Base-by-base conservation (phyloP, 2,329 filamentous ascomycete genomes). In the Botrytis elliptica region DNA sequence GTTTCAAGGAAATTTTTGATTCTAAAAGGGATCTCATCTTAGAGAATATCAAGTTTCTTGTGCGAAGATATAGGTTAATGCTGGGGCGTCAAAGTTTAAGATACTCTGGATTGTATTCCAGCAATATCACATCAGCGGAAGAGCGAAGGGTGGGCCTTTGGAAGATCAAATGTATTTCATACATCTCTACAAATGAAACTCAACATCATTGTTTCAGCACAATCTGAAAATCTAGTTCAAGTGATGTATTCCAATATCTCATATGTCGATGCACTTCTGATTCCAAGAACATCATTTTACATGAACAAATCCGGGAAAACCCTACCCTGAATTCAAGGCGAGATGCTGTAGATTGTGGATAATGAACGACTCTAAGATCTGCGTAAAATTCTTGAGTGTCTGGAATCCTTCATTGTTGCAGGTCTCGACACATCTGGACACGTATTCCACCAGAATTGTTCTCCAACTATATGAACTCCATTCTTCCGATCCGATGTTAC, bases 291-390 rank as follows among this genome's bases (percentile, higher is more conserved):
- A 52, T n/a, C 12, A 52, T 52, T 52, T 52, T 1, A 14, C 14
- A 57, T 6, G 1, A 29, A 29, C 14, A 29, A 55, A 57, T 18
- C n/a, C n/a, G 29, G 52, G 52, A 57, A 25, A 57, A 29, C 12
- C 9, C 0, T 9, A 7, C 6, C 3, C 1, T 9, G 7, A 33
- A 33, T 4, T 20, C 7, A 4, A 1, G 6, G 3, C 6, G 7
- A 10, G 6, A 59, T 18, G 3, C 29, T 59, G 16, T 3, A 57
- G 16, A 29, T 8, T 20, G 1, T 20, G 16, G 1, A 0, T 29
- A 10, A 59, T 2, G 7, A 8, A 18, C 16, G 8, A 59, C 55
- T 59, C 14, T 20, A 10, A 18, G 9, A 59, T 33, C 6, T 29
- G 55, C 2, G 16, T 9, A 57, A 9, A 33, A 20, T 0, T 57